A percentile compares a stretch with the other conserved stretches of the same genome.
Conservation (phyloP, 345 rosid genomes). For the Excoecaria agallocha region DNA sequence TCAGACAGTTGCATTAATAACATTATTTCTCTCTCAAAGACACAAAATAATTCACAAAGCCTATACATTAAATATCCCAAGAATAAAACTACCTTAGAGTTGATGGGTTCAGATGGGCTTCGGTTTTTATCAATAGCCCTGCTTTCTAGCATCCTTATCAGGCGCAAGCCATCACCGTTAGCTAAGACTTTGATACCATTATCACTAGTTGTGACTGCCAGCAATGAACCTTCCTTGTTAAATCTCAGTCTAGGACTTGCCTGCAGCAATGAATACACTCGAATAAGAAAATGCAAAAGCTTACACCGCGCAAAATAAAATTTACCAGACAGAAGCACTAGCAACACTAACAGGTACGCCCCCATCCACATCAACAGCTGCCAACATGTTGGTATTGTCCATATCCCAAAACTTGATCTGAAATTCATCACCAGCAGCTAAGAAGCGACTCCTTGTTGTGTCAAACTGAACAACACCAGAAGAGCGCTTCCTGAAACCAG, state of each 20-base stretch:
- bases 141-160: slow-evolving; percentile 42
- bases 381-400: slow-evolving; percentile 46
- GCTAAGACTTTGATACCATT: slow-evolving; percentile 58
- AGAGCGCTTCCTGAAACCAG: slow-evolving; percentile 58
- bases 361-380: slow-evolving; percentile 54
- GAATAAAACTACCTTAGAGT: slow-evolving; percentile 39
- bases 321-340: not conserved
- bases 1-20: not conserved
- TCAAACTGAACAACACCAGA: slow-evolving; percentile 60
- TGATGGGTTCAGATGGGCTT: slow-evolving; percentile 39
- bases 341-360: slow-evolving; percentile 53
- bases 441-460: slow-evolving; percentile 56
- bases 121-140: slow-evolving; percentile 42
- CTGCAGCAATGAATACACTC: slow-evolving; percentile 30
- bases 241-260: slow-evolving; percentile 59
- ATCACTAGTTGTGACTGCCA: slow-evolving; percentile 57
- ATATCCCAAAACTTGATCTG: slow-evolving; percentile 69
- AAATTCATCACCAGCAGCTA: slow-evolving; percentile 68
- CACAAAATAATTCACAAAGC: not conserved
- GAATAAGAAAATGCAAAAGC: slow-evolving; percentile 1
- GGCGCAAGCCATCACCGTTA: slow-evolving; percentile 45
- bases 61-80: not conserved
- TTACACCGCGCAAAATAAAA: not conserved
- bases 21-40: not conserved
- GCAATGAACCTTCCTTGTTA: slow-evolving; percentile 58